These are phyloP conservation scores for Ajuga reptans DNA, from an alignment of 305 asterid species.

Conservation along the genomic window DNA sequence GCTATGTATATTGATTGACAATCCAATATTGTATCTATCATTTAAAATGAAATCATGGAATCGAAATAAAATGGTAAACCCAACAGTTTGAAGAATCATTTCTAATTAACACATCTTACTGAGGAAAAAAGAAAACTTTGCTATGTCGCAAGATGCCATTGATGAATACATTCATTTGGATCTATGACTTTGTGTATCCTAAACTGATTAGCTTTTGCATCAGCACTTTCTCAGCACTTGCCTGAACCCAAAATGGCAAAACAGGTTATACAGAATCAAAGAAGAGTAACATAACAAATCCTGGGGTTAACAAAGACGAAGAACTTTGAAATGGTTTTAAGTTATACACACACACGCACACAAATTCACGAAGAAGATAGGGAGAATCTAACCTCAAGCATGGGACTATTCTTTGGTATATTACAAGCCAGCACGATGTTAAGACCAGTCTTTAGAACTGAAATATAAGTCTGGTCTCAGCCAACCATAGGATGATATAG, in stretches of 20 bases:
- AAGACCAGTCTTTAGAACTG: slow-evolving; percentile 75
- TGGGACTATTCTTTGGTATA: slow-evolving; percentile 67
- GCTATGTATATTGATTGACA: neutral
- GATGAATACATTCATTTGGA: slow-evolving; percentile 22
- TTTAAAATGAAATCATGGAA: neutral
- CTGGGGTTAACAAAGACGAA: neutral
- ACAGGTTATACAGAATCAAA: neutral
- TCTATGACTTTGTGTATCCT: too few relatives aligned
- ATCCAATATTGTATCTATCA: neutral
- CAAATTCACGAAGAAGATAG: neutral
- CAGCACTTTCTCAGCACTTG: slow-evolving; percentile 68
- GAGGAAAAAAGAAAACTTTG: neutral
- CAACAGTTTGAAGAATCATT: neutral
- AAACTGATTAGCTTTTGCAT: slow-evolving; percentile 57
- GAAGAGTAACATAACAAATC: slow-evolving; percentile 7
- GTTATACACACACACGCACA: too few relatives aligned
- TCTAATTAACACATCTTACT: neutral
- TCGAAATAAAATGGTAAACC: neutral
- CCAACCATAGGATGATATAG: slow-evolving; percentile 1
- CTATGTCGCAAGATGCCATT: neutral
- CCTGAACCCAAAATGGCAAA: slow-evolving; percentile 36
- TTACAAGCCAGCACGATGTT: slow-evolving; percentile 67
- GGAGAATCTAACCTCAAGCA: slow-evolving; percentile 63
- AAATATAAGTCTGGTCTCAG: slow-evolving; percentile 26
- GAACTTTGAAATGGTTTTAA: too few relatives aligned